Percentiles rank a stretch among this genome's conserved stretches.
phyloP scores from a whole-genome alignment of 805 yeast genomes.

The Ogataea corticis region DNA sequence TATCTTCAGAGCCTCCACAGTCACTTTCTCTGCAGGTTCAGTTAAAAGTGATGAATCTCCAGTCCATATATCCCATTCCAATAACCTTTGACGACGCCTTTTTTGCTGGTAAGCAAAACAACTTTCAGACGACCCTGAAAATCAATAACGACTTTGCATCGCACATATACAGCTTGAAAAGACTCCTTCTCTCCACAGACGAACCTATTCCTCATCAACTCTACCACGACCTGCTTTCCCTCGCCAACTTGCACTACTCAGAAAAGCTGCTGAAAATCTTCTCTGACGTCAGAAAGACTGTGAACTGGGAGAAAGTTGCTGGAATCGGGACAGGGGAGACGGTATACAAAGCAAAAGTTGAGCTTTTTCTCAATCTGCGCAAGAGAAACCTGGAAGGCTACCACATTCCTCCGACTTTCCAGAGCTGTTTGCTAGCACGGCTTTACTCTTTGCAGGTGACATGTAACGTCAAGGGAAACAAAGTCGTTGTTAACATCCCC shows the following conservation, averaged over 20 bases:
- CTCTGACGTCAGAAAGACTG: constrained; percentile 1
- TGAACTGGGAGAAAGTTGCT: constrained; percentile 9
- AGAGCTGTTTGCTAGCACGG: constrained; percentile 43
- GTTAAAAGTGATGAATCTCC: constrained; percentile 8
- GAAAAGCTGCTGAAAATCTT: constrained; percentile 13
- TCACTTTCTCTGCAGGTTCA: constrained; percentile 6
- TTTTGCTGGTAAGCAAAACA: constrained; percentile 17
- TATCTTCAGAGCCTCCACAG: constrained; percentile 14
- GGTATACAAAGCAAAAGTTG: constrained; percentile 2
- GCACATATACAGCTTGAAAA: constrained; percentile 3
- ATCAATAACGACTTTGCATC: constrained; percentile 3
- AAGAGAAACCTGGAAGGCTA: constrained; percentile 37
- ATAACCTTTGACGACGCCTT: constrained; percentile 36
- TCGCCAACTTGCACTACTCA: constrained; percentile 15
- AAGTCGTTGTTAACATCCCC: no score
- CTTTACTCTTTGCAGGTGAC: no score
- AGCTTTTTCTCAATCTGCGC: constrained; percentile 9
- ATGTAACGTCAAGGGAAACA: no score
- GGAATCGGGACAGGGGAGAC: neutral
- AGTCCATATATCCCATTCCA: constrained; percentile 35
- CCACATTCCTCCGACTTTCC: constrained; percentile 62
- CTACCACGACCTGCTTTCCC: constrained; percentile 32
- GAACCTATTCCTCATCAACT: constrained; percentile 10
- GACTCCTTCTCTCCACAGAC: neutral
- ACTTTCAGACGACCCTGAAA: neutral